Percentiles rank a stretch among this genome's conserved stretches.
Conservation (phyloP, 192 early-diverging fungal species). For the Mycoemilia scoparia region DNA sequence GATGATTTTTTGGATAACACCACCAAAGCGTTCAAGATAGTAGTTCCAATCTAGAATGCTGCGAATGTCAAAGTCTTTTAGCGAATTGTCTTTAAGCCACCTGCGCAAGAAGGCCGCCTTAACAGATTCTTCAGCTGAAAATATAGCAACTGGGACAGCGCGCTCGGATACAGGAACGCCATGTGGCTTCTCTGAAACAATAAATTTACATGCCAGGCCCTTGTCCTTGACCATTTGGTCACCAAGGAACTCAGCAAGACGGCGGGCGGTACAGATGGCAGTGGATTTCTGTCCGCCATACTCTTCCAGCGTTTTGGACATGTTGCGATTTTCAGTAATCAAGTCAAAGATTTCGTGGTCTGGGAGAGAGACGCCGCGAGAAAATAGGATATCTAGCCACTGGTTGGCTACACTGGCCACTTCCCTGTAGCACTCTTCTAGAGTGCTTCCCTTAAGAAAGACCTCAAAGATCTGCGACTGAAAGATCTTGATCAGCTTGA, state of each 20-base stretch:
- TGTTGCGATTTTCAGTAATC: constrained; percentile 93
- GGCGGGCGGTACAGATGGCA: constrained; percentile 81
- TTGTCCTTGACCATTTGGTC: constrained; percentile 98
- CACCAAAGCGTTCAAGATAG: constrained; percentile 87
- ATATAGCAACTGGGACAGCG: constrained; percentile 88
- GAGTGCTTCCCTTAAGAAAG: constrained; percentile 69
- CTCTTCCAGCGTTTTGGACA: constrained; percentile 86
- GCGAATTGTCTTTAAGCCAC: constrained; percentile 70
- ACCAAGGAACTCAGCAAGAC: constrained; percentile 91
- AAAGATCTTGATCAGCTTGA: constrained; percentile 97
- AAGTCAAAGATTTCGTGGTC: constrained; percentile 87
- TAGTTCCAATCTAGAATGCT: constrained; percentile 93
- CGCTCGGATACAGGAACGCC: constrained; percentile 81
- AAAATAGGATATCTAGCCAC: constrained; percentile 90
- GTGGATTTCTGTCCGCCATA: constrained; percentile 91
- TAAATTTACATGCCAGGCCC: constrained; percentile 86
- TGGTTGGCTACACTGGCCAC: constrained; percentile 82
- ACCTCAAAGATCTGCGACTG: constrained; percentile 86
- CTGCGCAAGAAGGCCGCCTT: constrained; percentile 68
- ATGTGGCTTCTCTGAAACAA: constrained; percentile 69
- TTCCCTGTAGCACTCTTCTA: constrained; percentile 73
- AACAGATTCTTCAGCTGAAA: constrained; percentile 61
- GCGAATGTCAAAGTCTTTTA: constrained; percentile 71
- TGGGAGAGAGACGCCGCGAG: constrained; percentile 53
- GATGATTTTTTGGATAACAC: constrained; percentile 90